Evolutionary conservation across 2,329 filamentous ascomycete genomes (phyloP), one percentile per base, ranked within the genome.

Genomic region (Ceratocystis eucalypticola): DNA sequence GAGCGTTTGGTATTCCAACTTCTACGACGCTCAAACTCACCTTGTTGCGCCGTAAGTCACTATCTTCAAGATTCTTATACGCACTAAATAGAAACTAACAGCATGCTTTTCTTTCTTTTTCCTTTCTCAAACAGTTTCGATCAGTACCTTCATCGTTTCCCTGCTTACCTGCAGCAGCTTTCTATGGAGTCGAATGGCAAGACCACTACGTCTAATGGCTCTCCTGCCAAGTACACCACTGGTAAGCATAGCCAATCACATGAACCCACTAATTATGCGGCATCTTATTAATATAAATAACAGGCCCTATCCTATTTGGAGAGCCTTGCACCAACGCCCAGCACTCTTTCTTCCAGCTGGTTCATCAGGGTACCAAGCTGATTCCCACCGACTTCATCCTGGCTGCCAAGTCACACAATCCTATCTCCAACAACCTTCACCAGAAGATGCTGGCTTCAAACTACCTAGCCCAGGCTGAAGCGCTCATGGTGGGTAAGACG

Each of bases 141-240:
- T 79, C 94, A 99, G 79, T 99, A 99, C 80, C 87, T 99, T 71
- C 91, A 96, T 84, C 90, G 94, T 71, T 97, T 99, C 87, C 92
- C 94, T 46, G 94, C 94, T 72, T 99, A 99, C 80, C 88, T 99
- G 66, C 94, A 99, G 80, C 94, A 99, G 80, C 83, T 99, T 68
- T 97, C 93, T 69, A 99, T 99, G 94, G 94, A 99, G 82, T 97
- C 93, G 69, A 99, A 99, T 78, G 94, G 94, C 75, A 99, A 99
- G 83, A 90, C 89, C 69, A 91, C 97, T 74, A 96, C 93, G 69
- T 86, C 84, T n/a, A 90, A 94, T 73, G 88, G 85, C 67, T 87
- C 91, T 46, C 84, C 95, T 69, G 92, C 96, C 74, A 96, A 96
- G 80, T 99, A 99, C 82, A 96, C 92, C 67, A 99, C 94, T 46